phyloP scores from a whole-genome alignment of 208 protist species.

The Vickermania spadyakhi region DNA sequence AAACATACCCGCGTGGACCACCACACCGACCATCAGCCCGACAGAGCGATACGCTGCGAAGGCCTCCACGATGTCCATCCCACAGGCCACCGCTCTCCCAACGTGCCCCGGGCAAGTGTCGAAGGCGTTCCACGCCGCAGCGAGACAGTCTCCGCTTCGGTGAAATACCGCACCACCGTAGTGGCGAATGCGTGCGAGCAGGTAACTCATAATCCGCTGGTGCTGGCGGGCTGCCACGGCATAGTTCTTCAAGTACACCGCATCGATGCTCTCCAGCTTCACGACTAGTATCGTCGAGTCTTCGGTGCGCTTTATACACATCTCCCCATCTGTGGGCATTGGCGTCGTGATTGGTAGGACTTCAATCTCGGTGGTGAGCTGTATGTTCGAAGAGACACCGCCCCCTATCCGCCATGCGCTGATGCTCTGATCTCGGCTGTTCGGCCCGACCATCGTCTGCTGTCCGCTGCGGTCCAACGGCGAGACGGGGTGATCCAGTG shows the following conservation, averaged over 20 bases:
- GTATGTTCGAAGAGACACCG: neutral
- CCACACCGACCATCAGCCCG: conserved; percentile 64
- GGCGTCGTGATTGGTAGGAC: neutral
- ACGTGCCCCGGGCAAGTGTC: conserved; percentile 66
- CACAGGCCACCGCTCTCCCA: conserved; percentile 52
- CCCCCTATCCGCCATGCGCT: neutral
- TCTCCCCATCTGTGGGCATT: conserved; percentile 13
- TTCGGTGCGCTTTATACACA: conserved; percentile 44
- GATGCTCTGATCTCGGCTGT: neutral
- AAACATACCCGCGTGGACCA: conserved; percentile 69
- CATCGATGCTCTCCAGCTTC: conserved; percentile 42
- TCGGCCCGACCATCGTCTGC: neutral
- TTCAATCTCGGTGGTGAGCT: neutral
- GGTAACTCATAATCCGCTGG: conserved; percentile 62
- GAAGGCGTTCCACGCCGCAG: conserved; percentile 80
- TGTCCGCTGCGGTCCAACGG: neutral
- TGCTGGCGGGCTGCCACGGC: conserved; percentile 45
- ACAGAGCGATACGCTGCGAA: conserved; percentile 37
- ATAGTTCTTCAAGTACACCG: conserved; percentile 64
- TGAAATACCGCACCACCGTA: conserved; percentile 67
- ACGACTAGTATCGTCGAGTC: conserved; percentile 59
- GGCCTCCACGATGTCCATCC: conserved; percentile 43
- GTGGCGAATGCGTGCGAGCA: conserved; percentile 54
- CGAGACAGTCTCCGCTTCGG: conserved; percentile 60
- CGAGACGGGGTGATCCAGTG: neutral